phyloP scores from a whole-genome alignment of 2,329 filamentous ascomycete genomes.

The Phialocephala subalpina region DNA sequence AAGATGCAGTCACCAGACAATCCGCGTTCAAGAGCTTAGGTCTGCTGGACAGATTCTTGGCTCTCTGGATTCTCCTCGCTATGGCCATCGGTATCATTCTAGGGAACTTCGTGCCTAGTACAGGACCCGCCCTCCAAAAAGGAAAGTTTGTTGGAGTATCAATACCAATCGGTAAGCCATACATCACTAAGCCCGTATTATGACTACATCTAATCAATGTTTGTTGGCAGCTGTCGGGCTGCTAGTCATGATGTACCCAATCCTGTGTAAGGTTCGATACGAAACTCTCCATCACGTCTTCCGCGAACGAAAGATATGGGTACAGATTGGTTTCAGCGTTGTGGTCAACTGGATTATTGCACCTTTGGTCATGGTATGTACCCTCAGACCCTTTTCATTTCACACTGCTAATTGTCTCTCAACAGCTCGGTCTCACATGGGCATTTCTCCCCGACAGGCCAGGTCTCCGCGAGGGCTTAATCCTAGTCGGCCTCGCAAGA shows the following conservation, averaged over 20 bases:
- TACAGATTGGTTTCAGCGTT: slow-evolving; percentile 80
- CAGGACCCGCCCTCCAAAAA: slow-evolving; percentile 62
- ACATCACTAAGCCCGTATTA: no score
- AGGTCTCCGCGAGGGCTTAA: slow-evolving; percentile 70
- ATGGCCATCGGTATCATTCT: slow-evolving; percentile 71
- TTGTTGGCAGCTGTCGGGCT: slow-evolving; percentile 71
- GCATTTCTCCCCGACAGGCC: slow-evolving; percentile 68
- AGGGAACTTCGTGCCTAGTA: slow-evolving; percentile 66
- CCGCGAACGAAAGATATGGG: slow-evolving; percentile 70
- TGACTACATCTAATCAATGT: background rate
- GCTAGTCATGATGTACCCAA: slow-evolving; percentile 94
- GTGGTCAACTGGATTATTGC: slow-evolving; percentile 85
- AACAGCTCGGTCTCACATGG: slow-evolving; percentile 68
- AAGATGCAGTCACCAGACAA: slow-evolving; percentile 19
- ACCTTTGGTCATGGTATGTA: slow-evolving; percentile 75
- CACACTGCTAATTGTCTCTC: background rate
- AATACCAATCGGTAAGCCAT: slow-evolving; percentile 64
- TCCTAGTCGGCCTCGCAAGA: slow-evolving; percentile 83
- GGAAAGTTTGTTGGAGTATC: slow-evolving; percentile 70
- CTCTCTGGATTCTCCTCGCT: slow-evolving; percentile 70
- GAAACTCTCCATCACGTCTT: slow-evolving; percentile 77
- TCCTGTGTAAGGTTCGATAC: slow-evolving; percentile 85
- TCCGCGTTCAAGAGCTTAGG: slow-evolving; percentile 48
- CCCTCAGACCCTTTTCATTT: background rate
- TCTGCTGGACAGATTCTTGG: slow-evolving; percentile 57